phyloP scores from a whole-genome alignment of 2,329 filamentous ascomycete species.

The Boeremia exigua region DNA sequence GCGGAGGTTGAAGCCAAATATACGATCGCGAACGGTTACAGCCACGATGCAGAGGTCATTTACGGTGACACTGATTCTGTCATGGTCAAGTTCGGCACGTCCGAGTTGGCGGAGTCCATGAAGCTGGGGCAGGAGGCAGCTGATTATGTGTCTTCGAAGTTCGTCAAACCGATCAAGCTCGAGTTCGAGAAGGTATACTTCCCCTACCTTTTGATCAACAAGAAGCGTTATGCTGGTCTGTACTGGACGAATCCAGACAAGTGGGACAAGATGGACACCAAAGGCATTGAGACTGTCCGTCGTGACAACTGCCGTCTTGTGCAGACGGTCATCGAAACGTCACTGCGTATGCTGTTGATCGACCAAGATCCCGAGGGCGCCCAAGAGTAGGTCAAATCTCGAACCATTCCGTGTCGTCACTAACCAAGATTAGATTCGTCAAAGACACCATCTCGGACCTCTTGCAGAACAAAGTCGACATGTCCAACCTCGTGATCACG shows the following conservation, averaged over 20 bases:
- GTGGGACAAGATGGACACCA: conserved; percentile 99
- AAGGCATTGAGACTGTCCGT: conserved; percentile 97
- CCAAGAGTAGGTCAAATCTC: conserved; percentile 74
- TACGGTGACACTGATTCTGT: conserved; percentile 99
- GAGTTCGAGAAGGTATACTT: conserved; percentile 99
- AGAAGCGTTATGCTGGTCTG: conserved; percentile 97
- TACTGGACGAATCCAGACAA: conserved; percentile 96
- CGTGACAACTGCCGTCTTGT: conserved; percentile 95
- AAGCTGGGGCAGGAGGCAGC: conserved; percentile 93
- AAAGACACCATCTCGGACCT: conserved; percentile 95
- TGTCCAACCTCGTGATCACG: conserved; percentile 99
- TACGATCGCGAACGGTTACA: conserved; percentile 91
- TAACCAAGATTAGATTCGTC: conserved; percentile 71
- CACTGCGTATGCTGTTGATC: conserved; percentile 92
- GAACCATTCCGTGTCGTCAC: not conserved
- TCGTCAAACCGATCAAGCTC: conserved; percentile 95
- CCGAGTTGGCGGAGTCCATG: conserved; percentile 88
- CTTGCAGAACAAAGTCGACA: conserved; percentile 96
- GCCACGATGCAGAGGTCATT: conserved; percentile 93
- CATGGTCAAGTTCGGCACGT: conserved; percentile 98
- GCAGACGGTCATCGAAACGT: conserved; percentile 96
- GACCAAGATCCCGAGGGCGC: conserved; percentile 89
- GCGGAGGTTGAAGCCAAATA: conserved; percentile 91
- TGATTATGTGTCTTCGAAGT: conserved; percentile 85
- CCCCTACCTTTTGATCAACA: conserved; percentile 98